Base-by-base conservation (phyloP, 169 alveolate species). In the Plasmodium cynomolgi region DNA sequence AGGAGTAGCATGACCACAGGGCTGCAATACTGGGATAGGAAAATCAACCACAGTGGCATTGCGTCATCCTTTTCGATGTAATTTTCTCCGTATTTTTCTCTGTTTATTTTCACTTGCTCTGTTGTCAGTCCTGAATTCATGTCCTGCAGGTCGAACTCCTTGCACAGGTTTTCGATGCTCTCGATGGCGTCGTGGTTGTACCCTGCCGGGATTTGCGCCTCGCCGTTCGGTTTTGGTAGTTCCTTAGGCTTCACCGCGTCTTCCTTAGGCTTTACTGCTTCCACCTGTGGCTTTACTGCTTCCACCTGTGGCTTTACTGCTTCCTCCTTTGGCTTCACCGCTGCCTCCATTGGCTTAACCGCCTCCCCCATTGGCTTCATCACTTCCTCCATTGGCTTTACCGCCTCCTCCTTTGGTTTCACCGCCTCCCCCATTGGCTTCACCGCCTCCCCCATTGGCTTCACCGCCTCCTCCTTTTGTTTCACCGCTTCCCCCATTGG, bases 1-100 rank as follows among this genome's bases (percentile, higher is more conserved):
- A 98, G 85, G 39, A 98, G 96, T 83, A 98, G 90, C 54, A 96
- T 58, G 20, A 98, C 98, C 37, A 98, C 99, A 5, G 97, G 96
- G 41, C 97, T 96, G 81, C 91, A 88, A 74, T 95, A 96, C 95
- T 98, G 99, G 47, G 96, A 93, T 68, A 97, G 86, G 92, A 97
- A 98, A 15, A 97, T 95, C 94, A 95, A 94, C 98, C 97, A 96
- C 54, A 97, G 34, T 23, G 99, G 98, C 3, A 95, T 98, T 77
- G 90, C 96, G 33, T 97, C 94, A 29, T 97, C 97, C 91, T 96
- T 96, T 85, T 98, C 98, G 80, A 98, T 96, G 79, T 92, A 88
- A 84, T 98, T 98, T 26, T 96, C 96, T 17, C 99, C 99, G 93
- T 96, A 97, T 54, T 95, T 86, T 75, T 94, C 97, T 23, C 96